These are phyloP conservation scores for Alternaria atra DNA, from an alignment of 2,329 filamentous ascomycete genomes.

Conservation along the genomic window DNA sequence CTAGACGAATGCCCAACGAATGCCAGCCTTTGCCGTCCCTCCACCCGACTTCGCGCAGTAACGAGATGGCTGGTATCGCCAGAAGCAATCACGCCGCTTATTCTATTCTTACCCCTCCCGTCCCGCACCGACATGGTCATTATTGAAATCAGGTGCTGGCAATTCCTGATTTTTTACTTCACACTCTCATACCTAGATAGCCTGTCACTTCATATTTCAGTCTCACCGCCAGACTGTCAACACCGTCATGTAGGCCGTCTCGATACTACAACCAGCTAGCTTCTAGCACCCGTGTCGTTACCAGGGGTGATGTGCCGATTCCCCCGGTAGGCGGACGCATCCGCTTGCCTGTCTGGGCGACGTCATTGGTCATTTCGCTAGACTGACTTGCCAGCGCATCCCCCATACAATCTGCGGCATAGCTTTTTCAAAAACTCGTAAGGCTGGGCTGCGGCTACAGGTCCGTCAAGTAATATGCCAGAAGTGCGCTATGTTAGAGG, in stretches of 20 bases:
- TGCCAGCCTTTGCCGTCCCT: constrained; percentile 13
- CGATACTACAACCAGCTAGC: constrained; percentile 4
- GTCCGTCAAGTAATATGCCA: constrained; percentile 23
- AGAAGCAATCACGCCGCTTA: constrained; percentile 10
- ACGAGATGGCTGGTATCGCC: constrained; percentile 11
- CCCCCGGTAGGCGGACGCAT: constrained; percentile 21
- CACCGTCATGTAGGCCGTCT: constrained; percentile 11
- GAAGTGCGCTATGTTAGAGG: background rate
- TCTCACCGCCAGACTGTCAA: constrained; percentile 17
- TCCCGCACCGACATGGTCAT: background rate
- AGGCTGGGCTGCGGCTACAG: constrained; percentile 19
- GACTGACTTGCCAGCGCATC: constrained; percentile 42
- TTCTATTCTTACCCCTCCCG: constrained; percentile 14
- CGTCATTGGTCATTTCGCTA: constrained; percentile 24
- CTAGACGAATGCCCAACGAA: constrained; percentile 7
- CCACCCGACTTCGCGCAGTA: background rate
- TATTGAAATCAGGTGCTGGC: background rate
- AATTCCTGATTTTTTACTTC: background rate
- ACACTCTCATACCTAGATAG: background rate
- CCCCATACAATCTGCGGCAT: constrained; percentile 22
- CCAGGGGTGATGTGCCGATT: constrained; percentile 26
- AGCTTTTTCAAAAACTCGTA: constrained; percentile 14
- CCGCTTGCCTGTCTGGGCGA: constrained; percentile 16
- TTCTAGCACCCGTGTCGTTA: constrained; percentile 22
- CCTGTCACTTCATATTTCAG: constrained; percentile 4